These are phyloP conservation scores for Tuctoria greenei DNA, from an alignment of 176 grass and related monocot species.

Conservation along the genomic window DNA sequence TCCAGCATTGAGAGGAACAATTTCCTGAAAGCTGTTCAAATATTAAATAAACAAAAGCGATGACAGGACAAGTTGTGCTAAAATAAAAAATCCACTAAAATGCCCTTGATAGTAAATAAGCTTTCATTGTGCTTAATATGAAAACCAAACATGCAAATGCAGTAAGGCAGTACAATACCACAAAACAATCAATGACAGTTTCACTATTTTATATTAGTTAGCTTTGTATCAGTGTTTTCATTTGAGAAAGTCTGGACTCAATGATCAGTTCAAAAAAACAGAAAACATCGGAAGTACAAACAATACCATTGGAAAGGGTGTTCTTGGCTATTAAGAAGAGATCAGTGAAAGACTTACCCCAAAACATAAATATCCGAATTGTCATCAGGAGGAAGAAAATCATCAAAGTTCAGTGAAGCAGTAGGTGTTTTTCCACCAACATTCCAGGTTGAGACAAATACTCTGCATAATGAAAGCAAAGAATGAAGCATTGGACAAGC, in stretches of 20 bases:
- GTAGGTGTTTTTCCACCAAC: slow-evolving; percentile 86
- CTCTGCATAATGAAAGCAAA: slow-evolving; percentile 42
- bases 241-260: background rate
- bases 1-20: slow-evolving; percentile 87
- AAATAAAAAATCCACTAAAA: slow-evolving; percentile 16
- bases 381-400: slow-evolving; percentile 70
- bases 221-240: no score
- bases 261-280: background rate
- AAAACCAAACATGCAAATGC: slow-evolving; percentile 4
- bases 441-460: slow-evolving; percentile 96
- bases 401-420: slow-evolving; percentile 62
- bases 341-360: slow-evolving; percentile 50
- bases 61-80: background rate
- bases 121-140: slow-evolving; percentile 1
- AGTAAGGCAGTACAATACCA: background rate
- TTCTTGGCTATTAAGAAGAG: background rate
- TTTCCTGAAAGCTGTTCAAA: slow-evolving; percentile 92
- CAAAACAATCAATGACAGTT: background rate
- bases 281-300: no score
- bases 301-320: background rate
- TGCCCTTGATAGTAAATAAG: slow-evolving; percentile 14
- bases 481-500: background rate
- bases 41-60: slow-evolving; percentile 27
- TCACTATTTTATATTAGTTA: no score
- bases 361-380: slow-evolving; percentile 92